These are phyloP conservation scores for Boletales sp. DNA, from an alignment of 768 basidiomycete species.

Conservation along the genomic window DNA sequence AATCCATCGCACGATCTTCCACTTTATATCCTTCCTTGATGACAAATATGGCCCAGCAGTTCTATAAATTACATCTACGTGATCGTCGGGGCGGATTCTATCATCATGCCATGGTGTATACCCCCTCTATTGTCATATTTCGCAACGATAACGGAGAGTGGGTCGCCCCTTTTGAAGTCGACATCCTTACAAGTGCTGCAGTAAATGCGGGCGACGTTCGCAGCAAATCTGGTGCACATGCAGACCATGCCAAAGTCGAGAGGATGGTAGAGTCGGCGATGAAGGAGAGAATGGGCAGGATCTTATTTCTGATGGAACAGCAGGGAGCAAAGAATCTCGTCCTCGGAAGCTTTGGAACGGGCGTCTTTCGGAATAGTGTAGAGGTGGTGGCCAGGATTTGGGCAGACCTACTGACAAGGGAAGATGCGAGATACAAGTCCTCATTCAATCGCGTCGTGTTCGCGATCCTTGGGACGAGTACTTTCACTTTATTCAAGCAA, in stretches of 20 bases:
- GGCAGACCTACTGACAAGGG: constrained; percentile 52
- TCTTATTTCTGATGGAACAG: constrained; percentile 62
- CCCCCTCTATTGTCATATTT: constrained; percentile 59
- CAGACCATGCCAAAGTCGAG: constrained; percentile 20
- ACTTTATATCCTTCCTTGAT: constrained; percentile 63
- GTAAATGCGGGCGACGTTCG: constrained; percentile 64
- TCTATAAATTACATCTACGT: constrained; percentile 57
- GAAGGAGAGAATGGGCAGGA: constrained; percentile 68
- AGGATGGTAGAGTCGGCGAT: constrained; percentile 50
- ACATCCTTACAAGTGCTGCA: constrained; percentile 69
- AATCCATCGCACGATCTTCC: constrained; percentile 74
- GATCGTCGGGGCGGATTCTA: constrained; percentile 56
- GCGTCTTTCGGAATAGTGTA: constrained; percentile 68
- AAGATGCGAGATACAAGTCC: constrained; percentile 49
- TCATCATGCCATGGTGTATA: constrained; percentile 76
- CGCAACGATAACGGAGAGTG: constrained; percentile 59
- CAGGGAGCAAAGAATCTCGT: constrained; percentile 58
- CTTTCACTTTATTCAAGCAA: constrained; percentile 41
- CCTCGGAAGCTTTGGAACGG: constrained; percentile 75
- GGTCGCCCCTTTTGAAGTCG: constrained; percentile 54
- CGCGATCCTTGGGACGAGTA: constrained; percentile 55
- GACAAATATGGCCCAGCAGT: constrained; percentile 50
- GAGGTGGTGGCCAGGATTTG: constrained; percentile 57
- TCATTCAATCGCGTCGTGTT: constrained; percentile 65
- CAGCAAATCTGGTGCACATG: constrained; percentile 14